Base-by-base conservation (phyloP, 1,139 yeast species). In the Saccharomyces pastorianus region DNA sequence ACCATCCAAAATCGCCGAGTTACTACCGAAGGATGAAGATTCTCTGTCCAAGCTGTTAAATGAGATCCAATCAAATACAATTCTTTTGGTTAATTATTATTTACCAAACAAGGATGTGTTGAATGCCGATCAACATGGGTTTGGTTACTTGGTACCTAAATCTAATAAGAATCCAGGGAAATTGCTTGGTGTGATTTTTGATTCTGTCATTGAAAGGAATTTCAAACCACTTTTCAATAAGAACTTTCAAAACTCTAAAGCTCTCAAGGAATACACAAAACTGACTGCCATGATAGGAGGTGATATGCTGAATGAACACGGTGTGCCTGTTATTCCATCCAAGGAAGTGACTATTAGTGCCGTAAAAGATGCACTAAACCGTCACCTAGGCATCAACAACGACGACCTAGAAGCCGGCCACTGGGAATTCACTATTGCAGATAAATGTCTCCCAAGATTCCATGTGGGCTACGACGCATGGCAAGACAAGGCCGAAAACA, bases 251-350 rank as follows among this genome's bases (percentile, higher is more conserved):
- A n/a, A 25, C n/a, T 6, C 38, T 32, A 1, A 32, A 13, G 60
- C 69, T 72, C 58, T 68, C 71, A 51, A 47, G 13, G 64, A 69
- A 0, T 84, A 84, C 60, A 80, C 88, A 6, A 88, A 87, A 61
- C 69, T 91, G 51, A 93, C 99, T 0, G 78, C 89, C 34, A 93
- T 93, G 97, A 73, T 89, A 66, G 97, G 97, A 1, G 97, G 97
- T 0, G 86, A 86, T 64, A 77, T 78, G 64, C 76, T 81, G 74
- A 63, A 68, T n/a, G 64, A 66, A 27, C 38, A 1, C 14, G 38
- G 38, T 2, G 38, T 32, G 14, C 47, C 47, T 11, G 49, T 53
- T 8, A 64, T 78, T 2, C 86, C 84, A 6, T 74, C 79, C 3
- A 67, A 71, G 13, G 69, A 70, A n/a, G 70, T 76, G 47, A 77